A percentile compares a stretch with the other conserved stretches of the same genome.
Conservation (phyloP, 495 filamentous ascomycete genomes). For the Talaromyces nanjingensis region DNA sequence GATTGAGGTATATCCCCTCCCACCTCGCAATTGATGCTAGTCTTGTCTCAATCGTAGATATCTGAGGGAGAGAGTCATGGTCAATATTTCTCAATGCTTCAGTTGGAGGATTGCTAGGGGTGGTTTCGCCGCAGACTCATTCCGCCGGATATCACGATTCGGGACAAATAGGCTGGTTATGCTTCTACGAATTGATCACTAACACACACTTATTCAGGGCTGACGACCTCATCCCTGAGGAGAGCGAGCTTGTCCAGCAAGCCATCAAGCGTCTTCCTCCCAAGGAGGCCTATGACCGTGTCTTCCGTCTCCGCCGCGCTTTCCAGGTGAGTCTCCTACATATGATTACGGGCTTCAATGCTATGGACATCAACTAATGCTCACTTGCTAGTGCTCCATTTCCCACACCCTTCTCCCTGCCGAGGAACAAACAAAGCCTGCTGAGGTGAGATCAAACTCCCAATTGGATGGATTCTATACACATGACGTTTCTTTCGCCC, state of each 20-base stretch:
- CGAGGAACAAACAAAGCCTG: conserved; percentile 70
- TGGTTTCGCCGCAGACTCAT: background rate
- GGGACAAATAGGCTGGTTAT: background rate
- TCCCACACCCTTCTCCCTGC: conserved; percentile 81
- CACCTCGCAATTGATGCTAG: conserved; percentile 4
- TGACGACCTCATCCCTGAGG: conserved; percentile 91
- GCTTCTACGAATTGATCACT: background rate
- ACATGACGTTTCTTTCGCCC: background rate
- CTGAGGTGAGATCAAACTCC: conserved; percentile 48
- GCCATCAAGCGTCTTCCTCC: conserved; percentile 85
- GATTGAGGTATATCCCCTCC: conserved; percentile 60
- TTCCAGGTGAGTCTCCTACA: conserved; percentile 60
- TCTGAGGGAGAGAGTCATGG: background rate
- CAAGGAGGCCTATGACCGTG: conserved; percentile 90
- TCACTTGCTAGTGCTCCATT: conserved; percentile 56
- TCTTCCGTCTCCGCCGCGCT: conserved; percentile 91
- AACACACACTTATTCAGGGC: conserved; percentile 42
- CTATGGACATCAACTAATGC: background rate
- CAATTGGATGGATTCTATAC: background rate
- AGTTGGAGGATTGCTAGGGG: background rate
- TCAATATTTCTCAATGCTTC: background rate
- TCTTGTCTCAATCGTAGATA: background rate
- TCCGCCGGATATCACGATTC: background rate
- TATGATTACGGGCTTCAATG: background rate
- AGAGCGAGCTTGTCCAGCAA: conserved; percentile 73